Conservation (phyloP, 1,284 basidiomycete species). For the Mycosarcoma mackinlayi region DNA sequence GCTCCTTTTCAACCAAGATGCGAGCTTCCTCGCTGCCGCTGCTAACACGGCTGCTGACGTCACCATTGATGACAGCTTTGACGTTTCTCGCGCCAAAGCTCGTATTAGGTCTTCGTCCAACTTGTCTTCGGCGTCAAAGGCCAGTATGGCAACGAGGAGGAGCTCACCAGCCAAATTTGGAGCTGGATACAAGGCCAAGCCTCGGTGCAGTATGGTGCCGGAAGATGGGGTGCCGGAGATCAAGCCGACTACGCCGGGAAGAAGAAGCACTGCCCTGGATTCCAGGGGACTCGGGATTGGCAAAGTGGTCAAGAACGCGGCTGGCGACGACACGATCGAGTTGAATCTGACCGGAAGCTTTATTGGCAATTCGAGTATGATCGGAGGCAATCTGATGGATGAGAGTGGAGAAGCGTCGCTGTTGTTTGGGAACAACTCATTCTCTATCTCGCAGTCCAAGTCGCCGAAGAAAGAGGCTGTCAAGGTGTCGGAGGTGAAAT, state of each 20-base stretch:
- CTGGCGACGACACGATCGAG: slow-evolving; percentile 44
- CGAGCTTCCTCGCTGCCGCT: slow-evolving; percentile 34
- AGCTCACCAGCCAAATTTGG: slow-evolving; percentile 32
- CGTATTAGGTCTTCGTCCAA: slow-evolving; percentile 14
- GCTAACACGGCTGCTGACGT: slow-evolving; percentile 39
- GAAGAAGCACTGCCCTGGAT: slow-evolving; percentile 9
- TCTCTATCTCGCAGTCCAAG: slow-evolving; percentile 16
- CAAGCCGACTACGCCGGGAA: slow-evolving; percentile 14
- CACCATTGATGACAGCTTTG: slow-evolving; percentile 47
- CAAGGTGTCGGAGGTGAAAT: neutral
- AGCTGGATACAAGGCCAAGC: slow-evolving; percentile 14
- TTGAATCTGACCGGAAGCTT: slow-evolving; percentile 42
- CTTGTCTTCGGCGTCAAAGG: neutral
- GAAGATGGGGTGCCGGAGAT: slow-evolving; percentile 21
- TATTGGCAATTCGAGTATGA: slow-evolving; percentile 26
- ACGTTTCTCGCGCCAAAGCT: slow-evolving; percentile 34
- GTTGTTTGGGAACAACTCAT: slow-evolving; percentile 35
- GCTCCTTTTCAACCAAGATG: slow-evolving; percentile 28
- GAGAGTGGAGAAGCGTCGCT: slow-evolving; percentile 34
- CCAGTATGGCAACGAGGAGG: slow-evolving; percentile 2
- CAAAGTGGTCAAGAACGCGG: slow-evolving; percentile 37
- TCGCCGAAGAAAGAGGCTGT: neutral
- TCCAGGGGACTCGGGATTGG: slow-evolving; percentile 27
- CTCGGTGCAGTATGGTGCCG: slow-evolving; percentile 34
- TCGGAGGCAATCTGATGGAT: slow-evolving; percentile 41